Conservation (phyloP, 2,329 filamentous ascomycete species). For the Lecanosticta acicola region DNA sequence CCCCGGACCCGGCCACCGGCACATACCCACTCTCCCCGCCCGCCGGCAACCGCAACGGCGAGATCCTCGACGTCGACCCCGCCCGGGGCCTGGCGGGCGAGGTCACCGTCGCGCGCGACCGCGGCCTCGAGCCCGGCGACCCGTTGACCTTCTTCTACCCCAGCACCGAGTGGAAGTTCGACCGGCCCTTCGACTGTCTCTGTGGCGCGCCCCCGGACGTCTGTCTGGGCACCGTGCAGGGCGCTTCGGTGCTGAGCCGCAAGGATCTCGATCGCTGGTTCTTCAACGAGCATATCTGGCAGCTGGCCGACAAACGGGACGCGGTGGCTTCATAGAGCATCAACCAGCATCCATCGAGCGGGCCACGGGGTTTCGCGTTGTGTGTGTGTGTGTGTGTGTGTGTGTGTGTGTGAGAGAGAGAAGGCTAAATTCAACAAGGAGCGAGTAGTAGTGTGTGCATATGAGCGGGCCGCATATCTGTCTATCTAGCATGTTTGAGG, state of each 20-base stretch:
- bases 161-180: slow-evolving; percentile 48
- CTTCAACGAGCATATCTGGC: slow-evolving; percentile 40
- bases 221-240: slow-evolving; percentile 38
- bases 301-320: slow-evolving; percentile 18
- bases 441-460: too few species aligned
- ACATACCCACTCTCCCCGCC: slow-evolving; percentile 22
- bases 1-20: slow-evolving; percentile 22
- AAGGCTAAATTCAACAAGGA: too few species aligned
- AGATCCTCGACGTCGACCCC: slow-evolving; percentile 9
- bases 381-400: too few species aligned
- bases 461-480: too few species aligned
- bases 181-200: slow-evolving; percentile 41
- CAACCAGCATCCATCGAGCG: too few species aligned
- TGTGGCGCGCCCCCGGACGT: slow-evolving; percentile 35
- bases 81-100: slow-evolving; percentile 18
- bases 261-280: slow-evolving; percentile 25
- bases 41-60: slow-evolving; percentile 17
- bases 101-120: slow-evolving; percentile 29
- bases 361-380: too few species aligned
- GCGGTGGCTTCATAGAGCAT: too few species aligned
- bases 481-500: background rate
- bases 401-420: background rate
- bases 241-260: slow-evolving; percentile 35
- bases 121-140: slow-evolving; percentile 38
- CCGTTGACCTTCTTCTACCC: slow-evolving; percentile 47